Percentiles rank a stretch among this genome's conserved stretches.
phyloP scores from a whole-genome alignment of 495 filamentous ascomycete species.

The Chaetomium fimeti region DNA sequence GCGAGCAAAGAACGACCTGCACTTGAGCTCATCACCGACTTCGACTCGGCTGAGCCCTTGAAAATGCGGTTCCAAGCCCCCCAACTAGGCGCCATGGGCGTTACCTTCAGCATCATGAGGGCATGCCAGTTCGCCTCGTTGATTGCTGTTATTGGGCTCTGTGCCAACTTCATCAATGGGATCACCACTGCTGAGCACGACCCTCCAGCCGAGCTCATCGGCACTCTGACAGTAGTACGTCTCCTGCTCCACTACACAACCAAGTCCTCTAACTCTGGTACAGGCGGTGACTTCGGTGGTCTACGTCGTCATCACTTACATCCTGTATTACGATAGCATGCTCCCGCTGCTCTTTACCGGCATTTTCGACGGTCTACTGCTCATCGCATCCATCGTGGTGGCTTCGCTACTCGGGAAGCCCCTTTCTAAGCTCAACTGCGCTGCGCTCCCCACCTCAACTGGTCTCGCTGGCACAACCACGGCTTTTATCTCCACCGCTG shows the following conservation, averaged over 20 bases:
- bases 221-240: constrained; percentile 75
- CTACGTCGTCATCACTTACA: constrained; percentile 73
- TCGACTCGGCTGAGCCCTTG: constrained; percentile 33
- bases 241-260: constrained; percentile 16
- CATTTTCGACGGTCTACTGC: constrained; percentile 63
- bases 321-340: constrained; percentile 76
- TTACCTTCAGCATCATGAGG: constrained; percentile 72
- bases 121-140: constrained; percentile 69
- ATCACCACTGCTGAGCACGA: constrained; percentile 63
- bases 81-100: constrained; percentile 74
- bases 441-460: constrained; percentile 40
- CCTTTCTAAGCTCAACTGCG: constrained; percentile 73
- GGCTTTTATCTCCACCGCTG: constrained; percentile 21
- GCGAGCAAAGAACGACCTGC: constrained; percentile 33
- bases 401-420: constrained; percentile 78
- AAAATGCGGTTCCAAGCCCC: constrained; percentile 57
- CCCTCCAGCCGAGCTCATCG: constrained; percentile 71
- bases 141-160: constrained; percentile 76
- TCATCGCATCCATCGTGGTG: constrained; percentile 75
- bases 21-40: constrained; percentile 36
- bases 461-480: constrained; percentile 11
- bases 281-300: constrained; percentile 75
- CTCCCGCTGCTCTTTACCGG: constrained; percentile 71
- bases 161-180: constrained; percentile 76
- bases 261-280: neutral